Evolutionary conservation across 768 basidiomycete genomes (phyloP).

Genomic region (Lactarius hengduanensis): DNA sequence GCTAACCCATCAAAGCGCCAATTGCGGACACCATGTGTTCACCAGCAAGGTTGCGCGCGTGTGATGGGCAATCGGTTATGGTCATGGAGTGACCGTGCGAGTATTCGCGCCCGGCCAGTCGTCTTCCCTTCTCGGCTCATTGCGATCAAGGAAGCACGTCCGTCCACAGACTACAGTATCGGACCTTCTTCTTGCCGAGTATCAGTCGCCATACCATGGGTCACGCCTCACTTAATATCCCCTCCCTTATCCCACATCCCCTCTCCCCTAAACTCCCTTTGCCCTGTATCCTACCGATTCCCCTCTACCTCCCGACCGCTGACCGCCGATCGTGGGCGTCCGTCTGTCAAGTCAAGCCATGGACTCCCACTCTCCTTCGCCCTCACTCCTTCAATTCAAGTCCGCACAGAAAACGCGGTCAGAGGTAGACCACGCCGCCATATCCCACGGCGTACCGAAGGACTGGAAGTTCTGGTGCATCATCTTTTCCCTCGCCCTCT

Average conservation of each 20-base stretch:
- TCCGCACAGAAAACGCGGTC: not conserved
- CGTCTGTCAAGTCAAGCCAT: not conserved
- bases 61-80: not conserved
- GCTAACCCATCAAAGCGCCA: too few species aligned
- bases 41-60: not conserved
- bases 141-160: not conserved
- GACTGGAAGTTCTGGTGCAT: conserved; percentile 29
- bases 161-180: not conserved
- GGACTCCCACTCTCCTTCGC: not conserved
- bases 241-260: not conserved
- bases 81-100: not conserved
- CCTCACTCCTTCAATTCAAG: not conserved
- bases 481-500: conserved; percentile 23
- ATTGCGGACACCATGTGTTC: too few species aligned
- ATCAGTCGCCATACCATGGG: not conserved
- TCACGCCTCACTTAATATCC: not conserved
- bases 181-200: not conserved
- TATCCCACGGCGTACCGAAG: conserved; percentile 11
- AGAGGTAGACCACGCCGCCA: not conserved
- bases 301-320: not conserved
- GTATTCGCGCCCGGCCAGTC: not conserved
- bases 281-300: not conserved
- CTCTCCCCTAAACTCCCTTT: not conserved
- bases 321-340: not conserved
- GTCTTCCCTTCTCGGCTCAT: not conserved